phyloP scores from a whole-genome alignment of 495 filamentous ascomycete genomes.

The Lasiosphaeriaceae sp. region DNA sequence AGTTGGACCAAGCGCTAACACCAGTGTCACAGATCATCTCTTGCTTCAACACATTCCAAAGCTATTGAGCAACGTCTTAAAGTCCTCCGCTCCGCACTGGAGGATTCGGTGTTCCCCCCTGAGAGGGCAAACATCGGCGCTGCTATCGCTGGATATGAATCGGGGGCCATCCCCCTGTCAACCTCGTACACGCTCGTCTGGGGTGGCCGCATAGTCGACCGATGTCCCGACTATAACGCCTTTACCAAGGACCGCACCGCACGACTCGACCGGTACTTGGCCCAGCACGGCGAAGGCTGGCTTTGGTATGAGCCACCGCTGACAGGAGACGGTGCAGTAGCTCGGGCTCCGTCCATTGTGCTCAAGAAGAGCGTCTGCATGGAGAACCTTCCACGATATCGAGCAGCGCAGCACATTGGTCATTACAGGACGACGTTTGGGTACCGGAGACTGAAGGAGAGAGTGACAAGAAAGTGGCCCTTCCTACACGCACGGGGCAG shows the following conservation, averaged over 20 bases:
- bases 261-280: conserved; percentile 38
- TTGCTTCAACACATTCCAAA: conserved; percentile 15
- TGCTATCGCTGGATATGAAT: conserved; percentile 40
- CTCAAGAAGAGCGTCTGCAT: conserved; percentile 32
- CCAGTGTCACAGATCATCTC: conserved; percentile 12
- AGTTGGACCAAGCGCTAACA: not conserved
- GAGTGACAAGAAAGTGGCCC: too few relatives aligned
- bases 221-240: conserved; percentile 30
- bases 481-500: too few relatives aligned
- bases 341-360: conserved; percentile 5
- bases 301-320: conserved; percentile 50
- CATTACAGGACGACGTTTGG: too few relatives aligned
- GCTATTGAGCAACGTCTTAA: conserved; percentile 32
- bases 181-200: conserved; percentile 41
- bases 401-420: not conserved
- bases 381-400: conserved; percentile 10
- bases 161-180: conserved; percentile 38
- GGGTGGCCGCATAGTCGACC: conserved; percentile 43
- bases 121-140: conserved; percentile 42
- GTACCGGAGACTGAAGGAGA: too few relatives aligned
- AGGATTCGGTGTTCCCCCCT: conserved; percentile 30
- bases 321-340: not conserved
- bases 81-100: conserved; percentile 26
- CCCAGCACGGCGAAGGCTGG: conserved; percentile 40
- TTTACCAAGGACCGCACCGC: conserved; percentile 36